A percentile compares a stretch with the other conserved stretches of the same genome.
Conservation (phyloP, 352 stramenopile genomes). For the Globisporangium mamillatum region DNA sequence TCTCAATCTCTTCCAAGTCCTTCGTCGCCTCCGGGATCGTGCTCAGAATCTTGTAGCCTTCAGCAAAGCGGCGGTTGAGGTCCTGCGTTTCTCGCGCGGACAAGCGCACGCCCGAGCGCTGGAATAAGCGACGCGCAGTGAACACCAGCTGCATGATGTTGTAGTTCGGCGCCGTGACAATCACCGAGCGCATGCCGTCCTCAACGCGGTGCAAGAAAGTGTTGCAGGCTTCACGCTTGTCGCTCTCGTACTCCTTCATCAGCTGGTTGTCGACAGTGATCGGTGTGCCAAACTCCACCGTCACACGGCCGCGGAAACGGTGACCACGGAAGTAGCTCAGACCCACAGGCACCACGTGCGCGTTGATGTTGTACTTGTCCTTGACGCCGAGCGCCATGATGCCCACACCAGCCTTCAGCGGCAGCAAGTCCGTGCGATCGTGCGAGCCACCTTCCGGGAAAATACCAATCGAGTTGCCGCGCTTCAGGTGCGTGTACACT, state of each 20-base stretch:
- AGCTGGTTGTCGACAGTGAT: constrained; percentile 84
- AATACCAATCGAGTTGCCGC: constrained; percentile 93
- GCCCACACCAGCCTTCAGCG: constrained; percentile 97
- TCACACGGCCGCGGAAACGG: constrained; percentile 94
- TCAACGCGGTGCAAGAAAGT: constrained; percentile 80
- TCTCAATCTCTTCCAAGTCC: constrained; percentile 59
- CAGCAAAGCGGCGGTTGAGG: constrained; percentile 89
- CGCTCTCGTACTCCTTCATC: constrained; percentile 85
- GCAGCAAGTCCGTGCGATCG: constrained; percentile 96
- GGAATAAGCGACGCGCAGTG: constrained; percentile 94
- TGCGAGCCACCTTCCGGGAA: constrained; percentile 98
- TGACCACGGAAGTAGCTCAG: constrained; percentile 98
- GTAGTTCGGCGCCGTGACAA: constrained; percentile 97
- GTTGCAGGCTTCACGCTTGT: constrained; percentile 84
- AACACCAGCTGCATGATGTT: constrained; percentile 95
- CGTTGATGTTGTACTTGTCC: constrained; percentile 95
- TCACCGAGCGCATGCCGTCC: constrained; percentile 89
- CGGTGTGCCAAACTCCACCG: constrained; percentile 95
- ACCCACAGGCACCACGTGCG: constrained; percentile 96
- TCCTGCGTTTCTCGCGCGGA: constrained; percentile 91
- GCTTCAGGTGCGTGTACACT: constrained; percentile 89
- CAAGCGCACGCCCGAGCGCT: constrained; percentile 82
- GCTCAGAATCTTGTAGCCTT: constrained; percentile 86
- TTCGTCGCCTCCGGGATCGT: constrained; percentile 54
- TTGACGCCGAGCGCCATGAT: constrained; percentile 97